Conservation (phyloP, 345 rosid species). For the Trapa bicornis region DNA sequence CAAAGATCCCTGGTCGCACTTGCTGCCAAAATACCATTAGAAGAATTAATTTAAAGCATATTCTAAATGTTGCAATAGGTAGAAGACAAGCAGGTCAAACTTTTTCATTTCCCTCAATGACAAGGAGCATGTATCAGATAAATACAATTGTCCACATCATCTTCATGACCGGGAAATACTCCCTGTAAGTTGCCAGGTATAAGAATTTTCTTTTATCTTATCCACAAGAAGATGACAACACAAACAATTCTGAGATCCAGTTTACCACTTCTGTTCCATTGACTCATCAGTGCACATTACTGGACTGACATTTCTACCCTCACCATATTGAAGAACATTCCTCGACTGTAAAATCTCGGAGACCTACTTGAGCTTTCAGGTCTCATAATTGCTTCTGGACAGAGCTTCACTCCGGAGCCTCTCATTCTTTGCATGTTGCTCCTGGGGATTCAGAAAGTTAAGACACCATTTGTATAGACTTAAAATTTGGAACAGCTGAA, state of each 20-base stretch:
- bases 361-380: neutral
- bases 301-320: neutral
- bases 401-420: conserved; percentile 19
- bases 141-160: neutral
- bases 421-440: conserved; percentile 39
- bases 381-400: neutral
- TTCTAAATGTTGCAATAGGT: neutral
- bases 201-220: neutral
- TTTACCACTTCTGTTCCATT: neutral
- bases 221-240: neutral
- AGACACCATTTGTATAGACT: neutral
- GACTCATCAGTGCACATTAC: neutral
- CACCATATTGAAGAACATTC: neutral
- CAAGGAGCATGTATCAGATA: neutral
- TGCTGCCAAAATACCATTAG: neutral
- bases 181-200: neutral
- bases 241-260: neutral
- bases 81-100: neutral
- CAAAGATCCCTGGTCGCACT: neutral
- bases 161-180: neutral
- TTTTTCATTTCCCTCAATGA: neutral
- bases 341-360: neutral
- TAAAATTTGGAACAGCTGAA: neutral
- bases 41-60: neutral
- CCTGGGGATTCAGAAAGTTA: conserved; percentile 22